phyloP scores from a whole-genome alignment of 1,284 basidiomycete species.

The Xerocomus nothofagi region DNA sequence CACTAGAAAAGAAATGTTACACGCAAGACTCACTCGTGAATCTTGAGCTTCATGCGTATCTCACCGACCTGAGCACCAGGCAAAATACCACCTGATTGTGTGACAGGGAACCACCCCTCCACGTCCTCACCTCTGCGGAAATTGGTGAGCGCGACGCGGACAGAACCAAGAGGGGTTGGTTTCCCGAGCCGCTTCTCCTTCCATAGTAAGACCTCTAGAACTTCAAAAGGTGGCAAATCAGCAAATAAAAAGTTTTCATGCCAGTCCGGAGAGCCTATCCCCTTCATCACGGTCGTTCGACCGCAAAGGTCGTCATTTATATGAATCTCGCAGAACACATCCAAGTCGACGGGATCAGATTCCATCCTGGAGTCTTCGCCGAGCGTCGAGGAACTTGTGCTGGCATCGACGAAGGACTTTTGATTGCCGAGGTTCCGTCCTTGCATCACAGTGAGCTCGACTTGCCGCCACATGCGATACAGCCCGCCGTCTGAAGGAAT shows the following conservation, averaged over 20 bases:
- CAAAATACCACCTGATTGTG: slow-evolving; percentile 48
- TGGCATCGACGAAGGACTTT: slow-evolving; percentile 33
- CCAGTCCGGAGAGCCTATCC: slow-evolving; percentile 68
- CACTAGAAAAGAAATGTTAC: slow-evolving; percentile 3
- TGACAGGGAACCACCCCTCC: slow-evolving; percentile 83
- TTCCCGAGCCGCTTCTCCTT: slow-evolving; percentile 64
- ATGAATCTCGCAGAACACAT: slow-evolving; percentile 69
- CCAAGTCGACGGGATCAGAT: slow-evolving; percentile 58
- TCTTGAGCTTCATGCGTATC: slow-evolving; percentile 64
- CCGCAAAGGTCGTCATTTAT: slow-evolving; percentile 65
- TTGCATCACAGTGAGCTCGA: slow-evolving; percentile 67
- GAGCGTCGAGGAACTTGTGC: slow-evolving; percentile 23
- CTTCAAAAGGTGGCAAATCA: slow-evolving; percentile 71
- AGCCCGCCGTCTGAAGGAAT: slow-evolving; percentile 65
- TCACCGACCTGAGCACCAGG: slow-evolving; percentile 68
- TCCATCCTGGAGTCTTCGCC: slow-evolving; percentile 42
- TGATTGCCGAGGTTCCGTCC: slow-evolving; percentile 64
- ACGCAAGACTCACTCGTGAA: slow-evolving; percentile 65
- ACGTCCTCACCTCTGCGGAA: slow-evolving; percentile 70
- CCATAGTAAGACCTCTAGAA: slow-evolving; percentile 62
- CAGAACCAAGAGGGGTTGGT: slow-evolving; percentile 55
- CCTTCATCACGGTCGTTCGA: slow-evolving; percentile 70
- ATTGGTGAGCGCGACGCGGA: slow-evolving; percentile 64
- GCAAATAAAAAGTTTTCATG: slow-evolving; percentile 73
- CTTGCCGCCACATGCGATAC: slow-evolving; percentile 82